These are phyloP conservation scores for Macrophomina tecta DNA, from an alignment of 2,329 filamentous ascomycete species.

Conservation along the genomic window DNA sequence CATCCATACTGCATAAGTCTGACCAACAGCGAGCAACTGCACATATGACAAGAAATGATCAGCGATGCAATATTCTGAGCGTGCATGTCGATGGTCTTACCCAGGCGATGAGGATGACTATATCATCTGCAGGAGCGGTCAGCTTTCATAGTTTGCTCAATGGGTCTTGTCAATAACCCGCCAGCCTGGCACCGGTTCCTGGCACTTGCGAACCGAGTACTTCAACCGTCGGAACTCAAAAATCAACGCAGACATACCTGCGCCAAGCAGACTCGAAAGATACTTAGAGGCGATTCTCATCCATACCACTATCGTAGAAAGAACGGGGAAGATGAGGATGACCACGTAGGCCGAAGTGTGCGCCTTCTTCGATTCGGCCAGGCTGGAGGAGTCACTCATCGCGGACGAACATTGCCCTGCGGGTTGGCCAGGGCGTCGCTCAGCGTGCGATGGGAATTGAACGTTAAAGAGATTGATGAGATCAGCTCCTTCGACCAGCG, in stretches of 20 bases:
- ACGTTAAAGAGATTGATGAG: not conserved
- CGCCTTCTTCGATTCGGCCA: conserved; percentile 5
- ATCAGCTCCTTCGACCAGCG: not conserved
- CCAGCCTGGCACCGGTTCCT: not conserved
- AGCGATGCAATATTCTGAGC: not conserved
- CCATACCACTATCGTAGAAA: conserved; percentile 13
- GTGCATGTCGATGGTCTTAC: not conserved
- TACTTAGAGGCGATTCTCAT: conserved; percentile 12
- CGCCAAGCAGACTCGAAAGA: conserved; percentile 3
- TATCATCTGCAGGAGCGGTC: conserved; percentile 15
- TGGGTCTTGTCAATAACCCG: not conserved
- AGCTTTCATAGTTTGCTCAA: not conserved
- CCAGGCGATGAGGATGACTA: conserved; percentile 17
- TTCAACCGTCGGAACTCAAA: not conserved
- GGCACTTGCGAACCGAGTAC: not conserved
- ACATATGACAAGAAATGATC: not conserved
- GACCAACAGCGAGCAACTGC: conserved; percentile 6
- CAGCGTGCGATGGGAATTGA: not conserved
- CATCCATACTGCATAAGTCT: conserved; percentile 22
- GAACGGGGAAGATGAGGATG: conserved; percentile 13
- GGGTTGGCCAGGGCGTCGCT: not conserved
- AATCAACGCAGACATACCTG: conserved; percentile 1
- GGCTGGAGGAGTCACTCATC: conserved; percentile 15
- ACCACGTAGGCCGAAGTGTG: conserved; percentile 17
- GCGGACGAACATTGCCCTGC: conserved; percentile 4